phyloP scores from a whole-genome alignment of 2,329 filamentous ascomycete species.

The Colletotrichum salicis region DNA sequence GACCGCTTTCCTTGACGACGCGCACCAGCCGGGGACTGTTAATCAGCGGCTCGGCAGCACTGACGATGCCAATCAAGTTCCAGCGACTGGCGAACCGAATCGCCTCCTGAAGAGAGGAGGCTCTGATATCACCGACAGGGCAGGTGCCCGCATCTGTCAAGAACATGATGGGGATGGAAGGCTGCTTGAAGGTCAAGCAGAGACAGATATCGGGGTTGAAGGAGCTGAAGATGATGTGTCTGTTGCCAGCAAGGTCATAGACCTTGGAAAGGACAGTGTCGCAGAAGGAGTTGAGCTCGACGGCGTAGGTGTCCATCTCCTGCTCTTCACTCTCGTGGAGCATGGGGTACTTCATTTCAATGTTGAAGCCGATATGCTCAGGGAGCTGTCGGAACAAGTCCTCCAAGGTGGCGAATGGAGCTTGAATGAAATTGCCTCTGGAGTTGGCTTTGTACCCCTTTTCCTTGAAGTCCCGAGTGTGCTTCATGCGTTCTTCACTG shows the following conservation, averaged over 20 bases:
- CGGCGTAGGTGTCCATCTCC: slow-evolving; percentile 95
- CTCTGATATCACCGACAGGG: slow-evolving; percentile 86
- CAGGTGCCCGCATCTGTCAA: slow-evolving; percentile 88
- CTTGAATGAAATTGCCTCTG: slow-evolving; percentile 93
- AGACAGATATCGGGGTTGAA: slow-evolving; percentile 98
- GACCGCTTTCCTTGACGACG: slow-evolving; percentile 91
- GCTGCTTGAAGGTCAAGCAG: slow-evolving; percentile 94
- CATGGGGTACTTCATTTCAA: slow-evolving; percentile 99
- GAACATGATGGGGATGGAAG: slow-evolving; percentile 94
- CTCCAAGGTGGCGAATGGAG: slow-evolving; percentile 93
- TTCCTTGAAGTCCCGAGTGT: slow-evolving; percentile 92
- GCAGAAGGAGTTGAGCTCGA: slow-evolving; percentile 96
- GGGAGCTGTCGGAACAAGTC: slow-evolving; percentile 90
- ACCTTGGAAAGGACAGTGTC: slow-evolving; percentile 92
- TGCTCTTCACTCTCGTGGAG: slow-evolving; percentile 93
- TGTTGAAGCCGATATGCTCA: slow-evolving; percentile 90
- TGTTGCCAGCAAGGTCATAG: slow-evolving; percentile 82
- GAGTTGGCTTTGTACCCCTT: slow-evolving; percentile 97
- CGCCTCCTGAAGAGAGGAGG: slow-evolving; percentile 92
- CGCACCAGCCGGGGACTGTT: slow-evolving; percentile 88
- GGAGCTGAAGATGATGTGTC: slow-evolving; percentile 96
- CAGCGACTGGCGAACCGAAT: slow-evolving; percentile 94
- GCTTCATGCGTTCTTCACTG: slow-evolving; percentile 88
- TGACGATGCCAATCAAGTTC: slow-evolving; percentile 93
- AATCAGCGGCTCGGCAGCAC: slow-evolving; percentile 87